Evolutionary conservation across 257 asterid species (phyloP), one percentile per base, ranked within the genome.

Genomic region (Plantago ovata): DNA sequence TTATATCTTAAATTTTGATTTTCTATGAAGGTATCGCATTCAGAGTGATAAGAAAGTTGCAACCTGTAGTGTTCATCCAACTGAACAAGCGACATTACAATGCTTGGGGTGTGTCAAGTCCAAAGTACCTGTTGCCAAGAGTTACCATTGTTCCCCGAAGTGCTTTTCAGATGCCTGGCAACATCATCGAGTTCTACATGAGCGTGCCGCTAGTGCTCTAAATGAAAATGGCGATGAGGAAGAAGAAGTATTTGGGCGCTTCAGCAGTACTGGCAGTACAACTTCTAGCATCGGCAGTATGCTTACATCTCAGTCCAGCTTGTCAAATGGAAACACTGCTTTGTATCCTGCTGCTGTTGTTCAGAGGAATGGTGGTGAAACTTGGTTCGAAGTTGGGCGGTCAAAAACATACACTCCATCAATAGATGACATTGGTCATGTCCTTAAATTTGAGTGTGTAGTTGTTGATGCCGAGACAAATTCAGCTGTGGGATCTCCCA

Each of bases 151-250:
- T 70, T 80, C 96, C 9, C 72, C 96, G 3, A 89, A 93, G 73
- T 93, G 99, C 69, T 93, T 84, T 67, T 78, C 95, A 0, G 94
- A 82, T 77, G 91, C 97, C 58, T 93, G 99, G 99, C 95, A 73
- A 51, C 95, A 93, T 69, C 99, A 93, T 69, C 97, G 97, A 39
- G 82, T 72, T 67, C 76, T 93, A 69, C 99, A 93, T 61, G 97
- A 93, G 69, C 97, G 93, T 64, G 96, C 99, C 9, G 86, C 95
- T 14, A 80, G 72, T 76, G 83, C 94, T 56, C 71, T 69, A 36
- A 84, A 71, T 56, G 96, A 85, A 69, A 88, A 80, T 65, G 95
- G 83, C 62, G 81, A 77, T n/a, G 98, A 88, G 68, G 96, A 92
- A 60, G 96, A 92, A 70, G 98, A 92, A 74, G 59, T 91, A 36